A percentile compares a stretch with the other conserved stretches of the same genome.
phyloP scores from a whole-genome alignment of 176 grass and related monocot species.

The Panicum miliaceum region DNA sequence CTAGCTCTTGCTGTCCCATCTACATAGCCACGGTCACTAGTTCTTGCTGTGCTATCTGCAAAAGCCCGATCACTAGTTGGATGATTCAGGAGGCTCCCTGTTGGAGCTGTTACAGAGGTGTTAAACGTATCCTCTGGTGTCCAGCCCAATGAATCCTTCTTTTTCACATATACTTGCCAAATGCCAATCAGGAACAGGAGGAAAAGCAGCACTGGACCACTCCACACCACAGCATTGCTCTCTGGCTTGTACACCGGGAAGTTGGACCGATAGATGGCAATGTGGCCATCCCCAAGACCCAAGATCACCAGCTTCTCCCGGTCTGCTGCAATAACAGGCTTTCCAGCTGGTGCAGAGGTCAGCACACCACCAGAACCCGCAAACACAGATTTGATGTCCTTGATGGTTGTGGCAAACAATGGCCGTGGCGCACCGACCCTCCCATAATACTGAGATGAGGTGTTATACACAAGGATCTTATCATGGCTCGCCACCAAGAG shows the following conservation, averaged over 20 bases:
- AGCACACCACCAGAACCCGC: conserved; percentile 39
- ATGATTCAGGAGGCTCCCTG: conserved; percentile 63
- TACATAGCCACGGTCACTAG: conserved; percentile 59
- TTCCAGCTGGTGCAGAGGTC: conserved; percentile 37
- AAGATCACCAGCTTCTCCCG: conserved; percentile 87
- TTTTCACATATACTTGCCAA: conserved; percentile 98
- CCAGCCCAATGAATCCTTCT: conserved; percentile 91
- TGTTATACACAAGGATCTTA: conserved; percentile 87
- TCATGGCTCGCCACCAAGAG: conserved; percentile 78
- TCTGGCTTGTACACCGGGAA: conserved; percentile 77
- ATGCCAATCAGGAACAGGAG: conserved; percentile 87
- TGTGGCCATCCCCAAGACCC: conserved; percentile 77
- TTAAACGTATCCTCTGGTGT: conserved; percentile 80
- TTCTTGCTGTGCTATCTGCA: conserved; percentile 55
- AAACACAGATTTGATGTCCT: conserved; percentile 87
- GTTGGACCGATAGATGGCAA: conserved; percentile 79
- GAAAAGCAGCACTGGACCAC: conserved; percentile 82
- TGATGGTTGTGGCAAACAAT: conserved; percentile 59
- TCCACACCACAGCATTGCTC: conserved; percentile 91
- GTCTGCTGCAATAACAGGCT: conserved; percentile 69
- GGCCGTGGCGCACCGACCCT: conserved; percentile 74
- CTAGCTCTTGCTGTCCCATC: conserved; percentile 53
- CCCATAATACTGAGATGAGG: conserved; percentile 83
- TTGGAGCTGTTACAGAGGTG: conserved; percentile 44
- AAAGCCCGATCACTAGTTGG: conserved; percentile 56